phyloP scores from a whole-genome alignment of 2,329 filamentous ascomycete species.

The Fulvia fulva region DNA sequence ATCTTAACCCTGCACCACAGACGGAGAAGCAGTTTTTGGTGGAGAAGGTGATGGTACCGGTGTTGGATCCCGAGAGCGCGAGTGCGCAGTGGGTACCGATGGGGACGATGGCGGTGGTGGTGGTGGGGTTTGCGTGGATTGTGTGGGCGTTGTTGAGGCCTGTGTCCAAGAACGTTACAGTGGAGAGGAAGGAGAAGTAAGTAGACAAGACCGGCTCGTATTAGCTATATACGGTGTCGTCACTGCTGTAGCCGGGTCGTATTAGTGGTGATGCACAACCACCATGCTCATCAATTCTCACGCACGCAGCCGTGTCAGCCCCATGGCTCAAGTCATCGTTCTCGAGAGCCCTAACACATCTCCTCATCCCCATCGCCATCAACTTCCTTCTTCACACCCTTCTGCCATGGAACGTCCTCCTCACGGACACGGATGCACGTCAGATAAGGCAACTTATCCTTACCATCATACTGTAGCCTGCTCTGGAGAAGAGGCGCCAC shows the following conservation, averaged over 20 bases:
- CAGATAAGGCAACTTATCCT: constrained; percentile 31
- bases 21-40: constrained; percentile 15
- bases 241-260: not conserved
- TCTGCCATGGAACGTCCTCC: constrained; percentile 33
- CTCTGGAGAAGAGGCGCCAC: not conserved
- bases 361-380: not conserved
- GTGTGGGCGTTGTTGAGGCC: constrained; percentile 37
- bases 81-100: constrained; percentile 35
- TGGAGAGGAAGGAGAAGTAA: constrained; percentile 7
- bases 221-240: constrained; percentile 6
- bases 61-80: constrained; percentile 37
- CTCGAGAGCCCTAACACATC: no score
- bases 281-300: not conserved
- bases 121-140: constrained; percentile 44
- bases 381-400: constrained; percentile 1
- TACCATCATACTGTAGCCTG: not conserved
- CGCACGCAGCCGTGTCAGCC: not conserved
- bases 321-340: not conserved
- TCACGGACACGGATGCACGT: constrained; percentile 32
- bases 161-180: not conserved
- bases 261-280: not conserved
- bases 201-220: not conserved
- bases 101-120: constrained; percentile 42
- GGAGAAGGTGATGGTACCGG: constrained; percentile 35
- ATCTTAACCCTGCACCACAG: constrained; percentile 43